Base-by-base conservation (phyloP, 108 stramenopile genomes). In the Discostella pseudostelligera region DNA sequence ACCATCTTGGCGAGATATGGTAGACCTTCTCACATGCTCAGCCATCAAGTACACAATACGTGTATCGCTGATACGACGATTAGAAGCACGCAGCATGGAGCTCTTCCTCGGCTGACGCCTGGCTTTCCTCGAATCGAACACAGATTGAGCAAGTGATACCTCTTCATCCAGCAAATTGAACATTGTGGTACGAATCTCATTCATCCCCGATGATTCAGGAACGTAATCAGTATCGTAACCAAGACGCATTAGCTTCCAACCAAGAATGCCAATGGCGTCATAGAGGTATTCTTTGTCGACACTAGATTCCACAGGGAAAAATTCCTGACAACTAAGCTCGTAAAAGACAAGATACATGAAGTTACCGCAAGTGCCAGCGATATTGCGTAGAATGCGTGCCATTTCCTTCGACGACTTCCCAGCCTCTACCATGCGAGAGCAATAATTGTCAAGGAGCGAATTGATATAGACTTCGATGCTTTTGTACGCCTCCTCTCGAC, bases 211-310 rank as follows among this genome's bases (percentile, higher is more conserved):
- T 20, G 49, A 62, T n/a, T 62, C 45, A n/a, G 66, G 44, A 5
- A 64, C 20, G 37, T 58, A 70, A 25, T 65, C 63, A 8, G 44
- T n/a, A 29, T 71, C 75, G 21, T 28, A 71, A 1, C 39, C 22
- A 39, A 70, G 36, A 12, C 67, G 43, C 54, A 76, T 48, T 12
- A 76, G 17, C 37, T 71, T 76, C 42, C 70, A 39, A 48, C 75
- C 75, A 16, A 76, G 26, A 0, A 71, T 36, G 14, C 75, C 75
- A 20, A 66, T 57, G 44, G 69, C 70, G 42, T 77, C 65, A 6
- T 51, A 35, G 10, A 72, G 47, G 35, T 68, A 49, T 16, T 42
- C 39, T 39, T 20, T 64, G 2, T 70, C 24, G n/a, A 32, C 29
- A 0, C 45, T 64, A 40, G 24, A 61, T 14, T 74, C 65, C 4